These are phyloP conservation scores for Anaeromyces robustus DNA, from an alignment of 192 early-diverging fungal genomes.

Conservation along the genomic window DNA sequence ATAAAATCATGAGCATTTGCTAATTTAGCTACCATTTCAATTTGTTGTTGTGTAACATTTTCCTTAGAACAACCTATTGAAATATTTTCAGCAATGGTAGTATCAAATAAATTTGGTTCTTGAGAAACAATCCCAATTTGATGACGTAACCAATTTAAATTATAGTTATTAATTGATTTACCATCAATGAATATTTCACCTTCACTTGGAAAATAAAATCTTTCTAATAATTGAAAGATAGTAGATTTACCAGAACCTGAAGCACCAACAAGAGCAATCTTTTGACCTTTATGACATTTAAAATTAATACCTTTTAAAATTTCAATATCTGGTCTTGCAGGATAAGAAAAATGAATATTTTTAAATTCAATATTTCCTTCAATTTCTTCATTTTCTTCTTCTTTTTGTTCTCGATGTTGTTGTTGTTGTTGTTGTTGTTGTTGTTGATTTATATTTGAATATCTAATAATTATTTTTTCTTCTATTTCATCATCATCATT, in stretches of 20 bases:
- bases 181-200: conserved; percentile 59
- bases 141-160: conserved; percentile 40
- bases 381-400: conserved; percentile 13
- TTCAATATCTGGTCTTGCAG: conserved; percentile 60
- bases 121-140: conserved; percentile 30
- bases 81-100: conserved; percentile 21
- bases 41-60: conserved; percentile 20
- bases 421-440: not conserved
- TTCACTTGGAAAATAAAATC: conserved; percentile 55
- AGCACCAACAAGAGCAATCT: conserved; percentile 73
- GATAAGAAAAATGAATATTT: conserved; percentile 69
- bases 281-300: conserved; percentile 48
- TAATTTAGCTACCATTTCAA: conserved; percentile 24
- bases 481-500: conserved; percentile 14
- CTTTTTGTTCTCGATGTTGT: not conserved
- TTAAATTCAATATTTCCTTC: conserved; percentile 55
- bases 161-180: conserved; percentile 50
- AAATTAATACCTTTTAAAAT: conserved; percentile 53
- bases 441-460: no score
- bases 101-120: conserved; percentile 5
- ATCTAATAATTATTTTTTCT: no score
- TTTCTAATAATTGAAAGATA: conserved; percentile 62
- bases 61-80: conserved; percentile 37
- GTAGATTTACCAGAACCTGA: conserved; percentile 81
- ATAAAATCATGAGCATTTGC: conserved; percentile 78